A percentile compares a stretch with the other conserved stretches of the same genome.
Conservation (phyloP, 345 rosid species). For the Microthlaspi erraticum region DNA sequence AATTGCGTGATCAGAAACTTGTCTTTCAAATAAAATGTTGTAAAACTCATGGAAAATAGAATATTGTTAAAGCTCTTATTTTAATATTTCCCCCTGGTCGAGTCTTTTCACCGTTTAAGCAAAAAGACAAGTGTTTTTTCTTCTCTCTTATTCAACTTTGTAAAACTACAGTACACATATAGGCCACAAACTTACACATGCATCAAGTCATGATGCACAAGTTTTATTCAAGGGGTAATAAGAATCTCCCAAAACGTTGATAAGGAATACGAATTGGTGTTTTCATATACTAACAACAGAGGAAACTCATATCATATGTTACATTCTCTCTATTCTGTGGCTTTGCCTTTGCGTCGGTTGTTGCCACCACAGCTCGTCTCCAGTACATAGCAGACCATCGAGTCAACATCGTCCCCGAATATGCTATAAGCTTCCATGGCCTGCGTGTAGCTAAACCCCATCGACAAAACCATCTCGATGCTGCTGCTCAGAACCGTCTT, state of each 20-base stretch:
- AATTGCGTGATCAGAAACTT: too few species aligned
- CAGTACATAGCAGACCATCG: constrained; percentile 86
- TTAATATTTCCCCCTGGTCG: background rate
- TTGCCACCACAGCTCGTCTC: constrained; percentile 70
- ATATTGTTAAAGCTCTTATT: too few species aligned
- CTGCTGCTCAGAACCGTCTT: constrained; percentile 67
- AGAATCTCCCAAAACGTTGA: constrained; percentile 28
- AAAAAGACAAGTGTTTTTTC: background rate
- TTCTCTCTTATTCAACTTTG: constrained; percentile 18
- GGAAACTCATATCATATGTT: constrained; percentile 9
- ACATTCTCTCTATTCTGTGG: constrained; percentile 58
- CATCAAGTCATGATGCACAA: constrained; percentile 24
- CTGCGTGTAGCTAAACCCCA: constrained; percentile 96
- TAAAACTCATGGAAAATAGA: too few species aligned
- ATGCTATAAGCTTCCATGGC: constrained; percentile 89
- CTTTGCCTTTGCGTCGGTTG: constrained; percentile 56
- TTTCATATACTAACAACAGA: constrained; percentile 26
- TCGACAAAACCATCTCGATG: constrained; percentile 74
- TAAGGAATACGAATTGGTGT: constrained; percentile 28
- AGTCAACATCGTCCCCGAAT: constrained; percentile 95
- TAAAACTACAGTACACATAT: constrained; percentile 19
- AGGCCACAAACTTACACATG: constrained; percentile 16
- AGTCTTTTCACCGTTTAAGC: background rate
- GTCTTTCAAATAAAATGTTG: too few species aligned
- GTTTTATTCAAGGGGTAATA: constrained; percentile 26